Base-by-base conservation (phyloP, 768 basidiomycete species). In the Boletus reticulatus region DNA sequence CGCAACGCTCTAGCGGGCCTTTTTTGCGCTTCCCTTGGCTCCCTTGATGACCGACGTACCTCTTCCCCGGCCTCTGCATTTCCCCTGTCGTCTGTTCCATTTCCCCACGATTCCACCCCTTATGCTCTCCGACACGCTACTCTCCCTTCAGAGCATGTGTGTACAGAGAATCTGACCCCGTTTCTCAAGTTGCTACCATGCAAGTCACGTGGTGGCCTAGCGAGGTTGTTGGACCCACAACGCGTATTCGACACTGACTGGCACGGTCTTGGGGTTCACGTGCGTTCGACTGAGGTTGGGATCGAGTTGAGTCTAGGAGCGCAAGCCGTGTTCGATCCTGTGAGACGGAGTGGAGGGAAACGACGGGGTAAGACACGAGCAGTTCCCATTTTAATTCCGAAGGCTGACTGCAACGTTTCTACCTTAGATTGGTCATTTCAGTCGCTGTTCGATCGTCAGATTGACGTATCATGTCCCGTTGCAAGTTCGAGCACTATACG, bases 91-190 rank as follows among this genome's bases (percentile, higher is more conserved):
- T 72, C 75, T 12, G 70, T 86, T 4, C 83, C 83, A 0, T 67
- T 73, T 46, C 77, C 78, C 71, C 24, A 48, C 12, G 16, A 46
- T 19, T 41, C 75, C 29, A 59, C 68, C 11, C 72, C 76, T 14
- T 81, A 89, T 55, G 75, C 78, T 43, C 77, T 93, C 24, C 84
- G 87, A 56, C 87, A 94, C 62, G 91, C 89, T 2, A 82, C 83
- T 9, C 80, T 89, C 19, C 88, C 89, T 8, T 90, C 87, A 4
- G 92, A 95, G 67, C 78, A 87, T 62, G 89, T 98, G n/a, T 99
- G 96, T 67, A 98, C 96, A 6, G 97, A 98, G 68, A 98, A 98
- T 65, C 76, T 98, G 10, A 98, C 96, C 0, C 96, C 97, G 0
- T 97, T 98, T 74, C 79, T 98, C 55, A 94, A 96, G 67, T 84